A percentile compares a stretch with the other conserved stretches of the same genome.
These are phyloP conservation scores for Euphorbia peplus DNA, from an alignment of 345 rosid species.

Conservation along the genomic window DNA sequence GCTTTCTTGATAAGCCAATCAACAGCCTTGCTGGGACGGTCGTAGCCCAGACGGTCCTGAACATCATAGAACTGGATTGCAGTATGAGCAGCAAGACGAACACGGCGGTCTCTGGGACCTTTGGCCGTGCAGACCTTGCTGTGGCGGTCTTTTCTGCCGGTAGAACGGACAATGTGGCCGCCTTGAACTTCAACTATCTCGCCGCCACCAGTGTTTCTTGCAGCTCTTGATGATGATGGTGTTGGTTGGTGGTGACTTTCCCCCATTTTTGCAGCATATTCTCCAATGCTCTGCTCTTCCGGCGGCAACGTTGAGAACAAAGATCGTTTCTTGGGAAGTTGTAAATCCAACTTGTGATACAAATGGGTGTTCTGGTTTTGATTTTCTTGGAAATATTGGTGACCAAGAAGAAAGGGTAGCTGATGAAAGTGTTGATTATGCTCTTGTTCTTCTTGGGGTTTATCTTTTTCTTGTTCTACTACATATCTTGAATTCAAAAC, in stretches of 20 bases:
- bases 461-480: slow-evolving; percentile 18
- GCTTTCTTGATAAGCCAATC: slow-evolving; percentile 94
- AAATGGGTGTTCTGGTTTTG: slow-evolving; percentile 25
- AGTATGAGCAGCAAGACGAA: slow-evolving; percentile 90
- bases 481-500: slow-evolving; percentile 27
- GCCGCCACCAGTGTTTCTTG: slow-evolving; percentile 48
- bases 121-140: slow-evolving; percentile 93
- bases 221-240: slow-evolving; percentile 52
- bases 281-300: slow-evolving; percentile 30
- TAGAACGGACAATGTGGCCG: slow-evolving; percentile 90
- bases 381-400: slow-evolving; percentile 21
- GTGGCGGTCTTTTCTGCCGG: slow-evolving; percentile 82
- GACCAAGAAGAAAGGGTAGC: slow-evolving; percentile 4
- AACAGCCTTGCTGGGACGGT: slow-evolving; percentile 94
- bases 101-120: slow-evolving; percentile 95
- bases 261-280: slow-evolving; percentile 56
- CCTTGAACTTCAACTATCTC: slow-evolving; percentile 94
- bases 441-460: slow-evolving; percentile 9
- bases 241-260: slow-evolving; percentile 45
- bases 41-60: slow-evolving; percentile 89
- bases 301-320: slow-evolving; percentile 19
- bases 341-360: slow-evolving; percentile 29
- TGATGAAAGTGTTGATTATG: slow-evolving; percentile 10
- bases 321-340: slow-evolving; percentile 43
- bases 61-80: slow-evolving; percentile 96